Conservation (phyloP, 495 filamentous ascomycete genomes). For the Trichoderma parareesei region DNA sequence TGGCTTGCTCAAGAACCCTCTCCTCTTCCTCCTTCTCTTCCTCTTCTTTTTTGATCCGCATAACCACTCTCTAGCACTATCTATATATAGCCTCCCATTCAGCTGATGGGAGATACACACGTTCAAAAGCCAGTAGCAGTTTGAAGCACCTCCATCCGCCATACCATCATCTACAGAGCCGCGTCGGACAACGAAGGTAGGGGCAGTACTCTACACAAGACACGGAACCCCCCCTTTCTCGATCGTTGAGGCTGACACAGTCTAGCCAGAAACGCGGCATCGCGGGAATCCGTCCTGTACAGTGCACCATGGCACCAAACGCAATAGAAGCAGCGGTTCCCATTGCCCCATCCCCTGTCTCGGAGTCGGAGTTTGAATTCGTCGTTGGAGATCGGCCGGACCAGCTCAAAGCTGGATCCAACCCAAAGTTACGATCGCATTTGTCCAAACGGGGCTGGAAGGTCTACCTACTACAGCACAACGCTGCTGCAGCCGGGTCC, state of each 20-base stretch:
- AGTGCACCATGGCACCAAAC: not conserved
- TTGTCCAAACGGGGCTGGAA: slow-evolving; percentile 3
- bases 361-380: not conserved
- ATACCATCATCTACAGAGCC: no score
- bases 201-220: not conserved
- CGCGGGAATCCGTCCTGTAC: not conserved
- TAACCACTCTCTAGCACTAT: not conserved
- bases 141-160: no score
- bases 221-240: not conserved
- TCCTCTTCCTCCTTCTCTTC: not conserved
- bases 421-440: not conserved
- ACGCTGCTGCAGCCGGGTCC: not conserved
- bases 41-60: not conserved
- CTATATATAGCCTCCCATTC: not conserved
- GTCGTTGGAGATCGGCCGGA: slow-evolving; percentile 5
- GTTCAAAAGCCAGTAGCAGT: no score
- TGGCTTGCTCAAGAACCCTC: not conserved
- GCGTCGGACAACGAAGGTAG: no score
- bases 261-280: not conserved
- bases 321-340: not conserved
- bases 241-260: not conserved
- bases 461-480: not conserved
- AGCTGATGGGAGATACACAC: not conserved
- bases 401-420: not conserved
- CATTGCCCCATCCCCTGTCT: not conserved